Conservation (phyloP, 225 moss, liverwort and hornwort species). For the Polytrichum commune region DNA sequence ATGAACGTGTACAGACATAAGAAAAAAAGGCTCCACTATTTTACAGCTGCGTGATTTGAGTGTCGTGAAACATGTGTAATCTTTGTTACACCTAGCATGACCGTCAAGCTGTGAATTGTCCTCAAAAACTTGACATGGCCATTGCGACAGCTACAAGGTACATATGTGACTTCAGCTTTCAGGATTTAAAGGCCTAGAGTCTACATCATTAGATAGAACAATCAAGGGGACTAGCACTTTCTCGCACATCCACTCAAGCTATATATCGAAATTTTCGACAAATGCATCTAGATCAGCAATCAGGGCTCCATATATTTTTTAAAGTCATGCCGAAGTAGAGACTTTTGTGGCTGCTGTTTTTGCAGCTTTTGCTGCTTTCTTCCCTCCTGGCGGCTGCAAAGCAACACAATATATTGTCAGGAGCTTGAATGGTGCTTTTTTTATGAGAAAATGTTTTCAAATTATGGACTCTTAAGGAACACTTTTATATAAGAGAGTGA, state of each 20-base stretch:
- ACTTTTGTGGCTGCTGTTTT: constrained; percentile 39
- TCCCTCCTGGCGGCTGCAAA: constrained; percentile 9
- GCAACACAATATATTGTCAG: background rate
- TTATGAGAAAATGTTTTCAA: background rate
- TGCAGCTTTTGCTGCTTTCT: constrained; percentile 9
- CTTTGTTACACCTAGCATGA: constrained; percentile 12
- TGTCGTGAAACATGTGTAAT: constrained; percentile 13
- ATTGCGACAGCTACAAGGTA: constrained; percentile 3
- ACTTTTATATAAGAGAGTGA: background rate
- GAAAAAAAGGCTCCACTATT: constrained; percentile 8
- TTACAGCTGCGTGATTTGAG: constrained; percentile 33
- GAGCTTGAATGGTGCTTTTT: background rate
- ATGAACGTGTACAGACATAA: no score
- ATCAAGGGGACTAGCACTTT: background rate
- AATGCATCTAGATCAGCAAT: constrained; percentile 20
- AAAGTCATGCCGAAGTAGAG: constrained; percentile 33
- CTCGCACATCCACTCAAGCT: background rate
- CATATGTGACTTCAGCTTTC: constrained; percentile 3
- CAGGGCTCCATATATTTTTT: background rate
- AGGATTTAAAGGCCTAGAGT: constrained; percentile 9
- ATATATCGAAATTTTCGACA: constrained; percentile 24
- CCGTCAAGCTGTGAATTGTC: constrained; percentile 9
- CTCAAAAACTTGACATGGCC: constrained; percentile 10
- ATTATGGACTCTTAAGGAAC: background rate
- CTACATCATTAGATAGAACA: constrained; percentile 2